Conservation (phyloP, 768 basidiomycete genomes). For the Naganishia vaughanmartiniae region DNA sequence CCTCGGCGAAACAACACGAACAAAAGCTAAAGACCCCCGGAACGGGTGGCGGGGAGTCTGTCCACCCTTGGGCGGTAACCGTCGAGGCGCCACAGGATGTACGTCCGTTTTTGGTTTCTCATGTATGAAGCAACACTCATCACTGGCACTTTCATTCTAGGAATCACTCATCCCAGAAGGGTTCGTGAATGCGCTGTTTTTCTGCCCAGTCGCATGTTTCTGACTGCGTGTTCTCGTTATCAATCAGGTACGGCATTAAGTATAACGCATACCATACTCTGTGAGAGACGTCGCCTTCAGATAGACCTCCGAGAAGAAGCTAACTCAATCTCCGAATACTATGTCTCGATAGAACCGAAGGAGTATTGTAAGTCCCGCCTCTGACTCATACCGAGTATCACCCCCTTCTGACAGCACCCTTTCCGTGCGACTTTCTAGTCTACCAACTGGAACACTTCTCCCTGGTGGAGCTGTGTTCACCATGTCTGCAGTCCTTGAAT, state of each 20-base stretch:
- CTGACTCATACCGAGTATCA: background rate
- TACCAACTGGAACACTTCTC: slow-evolving; percentile 31
- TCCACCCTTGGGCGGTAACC: slow-evolving; percentile 31
- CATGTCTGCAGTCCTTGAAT: slow-evolving; percentile 32
- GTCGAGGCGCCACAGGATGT: slow-evolving; percentile 31
- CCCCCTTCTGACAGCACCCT: too few relatives aligned
- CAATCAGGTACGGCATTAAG: slow-evolving; percentile 32
- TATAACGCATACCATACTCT: slow-evolving; percentile 35
- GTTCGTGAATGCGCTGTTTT: background rate
- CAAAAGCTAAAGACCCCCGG: slow-evolving; percentile 27
- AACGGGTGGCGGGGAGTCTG: slow-evolving; percentile 26
- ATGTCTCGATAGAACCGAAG: slow-evolving; percentile 27
- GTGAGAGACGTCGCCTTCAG: slow-evolving; percentile 23
- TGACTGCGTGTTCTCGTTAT: background rate
- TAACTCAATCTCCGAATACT: too few relatives aligned
- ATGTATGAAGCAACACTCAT: background rate
- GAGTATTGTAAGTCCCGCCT: slow-evolving; percentile 28
- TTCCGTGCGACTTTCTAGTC: background rate
- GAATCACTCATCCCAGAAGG: slow-evolving; percentile 32
- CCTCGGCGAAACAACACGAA: slow-evolving; percentile 23
- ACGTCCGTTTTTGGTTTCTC: background rate
- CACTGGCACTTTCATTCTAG: background rate
- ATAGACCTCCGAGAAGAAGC: too few relatives aligned
- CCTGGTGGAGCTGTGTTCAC: slow-evolving; percentile 33
- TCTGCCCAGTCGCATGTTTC: background rate